Evolutionary conservation across 768 basidiomycete species (phyloP).

Genomic region (Gyrodon lividus): DNA sequence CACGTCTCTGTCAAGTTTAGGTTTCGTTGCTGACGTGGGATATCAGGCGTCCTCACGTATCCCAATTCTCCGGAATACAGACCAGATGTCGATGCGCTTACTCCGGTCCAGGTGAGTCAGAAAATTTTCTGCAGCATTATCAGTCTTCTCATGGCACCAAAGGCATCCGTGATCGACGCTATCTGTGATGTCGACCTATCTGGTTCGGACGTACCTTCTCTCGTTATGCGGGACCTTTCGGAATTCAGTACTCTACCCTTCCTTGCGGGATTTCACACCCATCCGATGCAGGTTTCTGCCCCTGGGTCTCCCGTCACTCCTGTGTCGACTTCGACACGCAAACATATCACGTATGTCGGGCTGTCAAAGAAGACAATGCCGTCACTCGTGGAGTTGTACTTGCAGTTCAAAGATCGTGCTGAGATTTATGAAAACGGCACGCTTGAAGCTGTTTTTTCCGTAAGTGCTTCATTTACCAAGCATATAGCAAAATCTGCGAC

Average conservation of each 20-base stretch:
- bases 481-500: not conserved
- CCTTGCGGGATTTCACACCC: conserved; percentile 70
- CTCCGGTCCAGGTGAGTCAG: conserved; percentile 68
- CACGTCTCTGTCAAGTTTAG: not conserved
- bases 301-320: conserved; percentile 13
- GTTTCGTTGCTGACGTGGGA: not conserved
- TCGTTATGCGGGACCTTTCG: conserved; percentile 80
- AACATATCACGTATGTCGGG: conserved; percentile 84
- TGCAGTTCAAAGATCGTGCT: conserved; percentile 55
- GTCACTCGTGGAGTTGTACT: conserved; percentile 72
- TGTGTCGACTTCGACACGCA: conserved; percentile 36
- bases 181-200: conserved; percentile 66
- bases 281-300: conserved; percentile 11
- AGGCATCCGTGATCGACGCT: conserved; percentile 74
- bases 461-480: conserved; percentile 33
- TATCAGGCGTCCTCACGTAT: conserved; percentile 73
- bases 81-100: conserved; percentile 80
- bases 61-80: conserved; percentile 81
- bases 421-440: conserved; percentile 81
- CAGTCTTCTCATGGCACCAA: conserved; percentile 13
- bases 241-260: conserved; percentile 89
- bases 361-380: conserved; percentile 90
- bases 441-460: conserved; percentile 77
- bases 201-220: conserved; percentile 59
- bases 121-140: not conserved